phyloP scores from a whole-genome alignment of 768 basidiomycete species.

The Termitomyces sp. region DNA sequence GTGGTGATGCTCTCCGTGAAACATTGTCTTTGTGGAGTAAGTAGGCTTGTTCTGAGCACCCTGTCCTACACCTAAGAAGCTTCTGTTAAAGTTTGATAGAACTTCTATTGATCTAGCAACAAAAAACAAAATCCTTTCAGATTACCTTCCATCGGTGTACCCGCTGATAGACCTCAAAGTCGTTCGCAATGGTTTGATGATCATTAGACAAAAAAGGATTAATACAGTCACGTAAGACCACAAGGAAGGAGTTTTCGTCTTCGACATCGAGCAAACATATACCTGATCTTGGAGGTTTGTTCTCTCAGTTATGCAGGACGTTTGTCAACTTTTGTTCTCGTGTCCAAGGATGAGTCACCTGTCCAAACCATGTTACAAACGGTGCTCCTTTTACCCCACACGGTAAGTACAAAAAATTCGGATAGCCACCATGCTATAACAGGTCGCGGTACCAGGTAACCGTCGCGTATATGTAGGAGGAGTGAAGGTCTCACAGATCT shows the following conservation, averaged over 20 bases:
- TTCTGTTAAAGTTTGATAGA: conserved; percentile 10
- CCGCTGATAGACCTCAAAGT: conserved; percentile 2
- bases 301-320: neutral
- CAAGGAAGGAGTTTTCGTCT: neutral
- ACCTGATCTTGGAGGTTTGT: neutral
- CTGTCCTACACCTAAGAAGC: conserved; percentile 8
- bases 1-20: conserved; percentile 11
- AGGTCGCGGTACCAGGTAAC: neutral
- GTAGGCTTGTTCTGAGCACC: conserved; percentile 4
- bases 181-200: conserved; percentile 8
- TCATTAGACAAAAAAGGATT: conserved; percentile 14
- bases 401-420: neutral
- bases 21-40: conserved; percentile 6
- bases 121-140: conserved; percentile 8
- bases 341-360: conserved; percentile 5
- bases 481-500: neutral
- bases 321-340: conserved; percentile 3
- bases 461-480: neutral
- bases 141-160: conserved; percentile 8
- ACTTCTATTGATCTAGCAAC: conserved; percentile 3
- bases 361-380: neutral
- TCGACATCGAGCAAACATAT: conserved; percentile 7
- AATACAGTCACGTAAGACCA: conserved; percentile 13
- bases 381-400: neutral
- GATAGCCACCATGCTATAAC: neutral